Evolutionary conservation across 495 filamentous ascomycete species (phyloP), one percentile per base, ranked within the genome.

Genomic region (Ascodesmis nigricans): DNA sequence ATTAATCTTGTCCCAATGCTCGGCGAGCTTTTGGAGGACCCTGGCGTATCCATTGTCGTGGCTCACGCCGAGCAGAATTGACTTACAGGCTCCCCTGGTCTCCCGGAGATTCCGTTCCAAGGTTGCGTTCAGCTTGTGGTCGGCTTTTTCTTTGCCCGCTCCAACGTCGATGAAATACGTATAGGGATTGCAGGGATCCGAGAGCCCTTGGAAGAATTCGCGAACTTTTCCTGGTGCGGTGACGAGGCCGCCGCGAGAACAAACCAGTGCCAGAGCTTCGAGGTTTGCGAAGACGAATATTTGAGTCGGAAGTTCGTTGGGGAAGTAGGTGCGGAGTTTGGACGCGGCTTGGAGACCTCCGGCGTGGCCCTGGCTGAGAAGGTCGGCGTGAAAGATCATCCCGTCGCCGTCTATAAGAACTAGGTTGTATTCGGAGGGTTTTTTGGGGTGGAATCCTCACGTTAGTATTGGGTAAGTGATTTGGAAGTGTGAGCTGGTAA

Each of bases 31-130:
- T 23, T 43, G 41, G 29, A 50, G n/a, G 6, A 47, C 29, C 10
- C 47, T 36, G 27, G 46, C 47, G 29, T 50, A 50, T 24, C 47
- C 47, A 33, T 50, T 50, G 40, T 50, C 47, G 30, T 50, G 47
- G 33, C 46, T 50, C 17, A 42, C 47, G 36, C 46, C 47, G 33
- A 50, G 46, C 24, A 50, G 36, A 46, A 50, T 42, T 30, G 36
- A 38, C 26, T 40, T 27, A 35, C 47, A 50, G 26, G n/a, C n/a
- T n/a, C n/a, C n/a, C n/a, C n/a, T n/a, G n/a, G n/a, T n/a, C n/a
- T n/a, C n/a, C n/a, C n/a, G n/a, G n/a, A n/a, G n/a, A n/a, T n/a
- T n/a, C n/a, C n/a, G n/a, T n/a, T n/a, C n/a, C n/a, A n/a, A n/a
- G n/a, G n/a, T n/a, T n/a, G n/a, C n/a, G 31, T 37, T 37, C 14